Evolutionary conservation across 2,329 filamentous ascomycete genomes (phyloP), one percentile per base, ranked within the genome.

Genomic region (Coleophoma cylindrospora): DNA sequence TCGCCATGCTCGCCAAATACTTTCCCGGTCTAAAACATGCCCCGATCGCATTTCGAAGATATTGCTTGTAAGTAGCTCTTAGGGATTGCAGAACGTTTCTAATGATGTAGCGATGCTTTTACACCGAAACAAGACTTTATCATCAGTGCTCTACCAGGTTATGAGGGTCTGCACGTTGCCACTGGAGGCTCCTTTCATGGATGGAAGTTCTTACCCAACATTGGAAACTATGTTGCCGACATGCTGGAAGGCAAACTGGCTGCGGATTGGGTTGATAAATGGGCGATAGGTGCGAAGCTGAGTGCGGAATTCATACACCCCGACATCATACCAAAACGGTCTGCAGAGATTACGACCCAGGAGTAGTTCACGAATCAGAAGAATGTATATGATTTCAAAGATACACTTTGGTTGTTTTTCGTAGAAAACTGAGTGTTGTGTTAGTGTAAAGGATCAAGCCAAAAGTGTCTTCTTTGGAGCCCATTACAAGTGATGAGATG

Each of bases 101-200:
- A 15, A 36, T 34, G 3, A 22, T 43, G 11, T 21, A 43, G 47
- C 27, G 21, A 41, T 22, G 32, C 22, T 11, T 17, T 32, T 19
- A 47, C 49, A 9, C 38, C 45, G 7, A 51, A 21, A 4, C 79
- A 83, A 61, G 79, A 84, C 60, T 80, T 80, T 56, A 66, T 84
- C 50, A 75, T 84, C 57, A 71, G 80, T 54, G 73, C 77, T 2
- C 71, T 81, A 54, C 61, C 70, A 4, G 66, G 70, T 58, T 43
- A 15, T 22, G 17, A 32, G 27, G 78, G 79, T 50, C 64, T 85
- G 17, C 83, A 76, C 63, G 60, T 86, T 14, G 81, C 80, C 0
- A 76, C 76, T 0, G 81, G 79, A 13, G 81, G 81, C 2, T 83
- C 79, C 12, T 81, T 83, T 53, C 81, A 84, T 60, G 75, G 75